A percentile compares a stretch with the other conserved stretches of the same genome.
Conservation (phyloP, 352 stramenopile genomes). For the Pythium myriotylum region DNA sequence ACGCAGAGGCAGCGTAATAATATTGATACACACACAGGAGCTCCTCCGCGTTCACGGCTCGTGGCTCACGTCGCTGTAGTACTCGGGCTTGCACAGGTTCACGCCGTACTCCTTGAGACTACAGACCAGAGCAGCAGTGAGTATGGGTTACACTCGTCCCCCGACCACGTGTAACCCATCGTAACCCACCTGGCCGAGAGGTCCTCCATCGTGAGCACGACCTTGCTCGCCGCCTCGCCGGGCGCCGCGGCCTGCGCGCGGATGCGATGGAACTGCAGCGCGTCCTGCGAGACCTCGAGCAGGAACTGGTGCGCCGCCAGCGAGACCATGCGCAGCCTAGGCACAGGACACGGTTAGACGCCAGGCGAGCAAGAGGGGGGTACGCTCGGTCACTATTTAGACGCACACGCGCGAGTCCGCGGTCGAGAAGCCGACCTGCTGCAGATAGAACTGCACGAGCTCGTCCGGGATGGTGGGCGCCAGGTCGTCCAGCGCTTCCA, state of each 20-base stretch:
- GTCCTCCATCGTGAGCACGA: constrained; percentile 78
- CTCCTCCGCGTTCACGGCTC: constrained; percentile 1
- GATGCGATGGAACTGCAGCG: constrained; percentile 81
- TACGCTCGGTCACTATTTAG: too few relatives aligned
- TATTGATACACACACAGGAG: too few relatives aligned
- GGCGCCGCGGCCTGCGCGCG: constrained; percentile 33
- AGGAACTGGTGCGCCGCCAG: constrained; percentile 82
- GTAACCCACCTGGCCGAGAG: constrained; percentile 48
- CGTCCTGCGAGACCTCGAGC: constrained; percentile 75
- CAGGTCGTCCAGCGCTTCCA: constrained; percentile 63
- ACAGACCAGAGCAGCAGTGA: too few relatives aligned
- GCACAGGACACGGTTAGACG: neutral
- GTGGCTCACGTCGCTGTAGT: constrained; percentile 59
- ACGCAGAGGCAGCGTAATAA: too few relatives aligned
- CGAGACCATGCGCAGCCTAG: constrained; percentile 64
- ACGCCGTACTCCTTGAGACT: constrained; percentile 83
- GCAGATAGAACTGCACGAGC: constrained; percentile 76
- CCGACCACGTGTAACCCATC: constrained; percentile 10
- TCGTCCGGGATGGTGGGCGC: constrained; percentile 74
- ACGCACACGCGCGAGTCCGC: constrained; percentile 73
- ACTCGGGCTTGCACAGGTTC: constrained; percentile 82
- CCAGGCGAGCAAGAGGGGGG: too few relatives aligned
- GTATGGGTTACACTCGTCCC: constrained; percentile 65
- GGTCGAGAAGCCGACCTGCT: constrained; percentile 66
- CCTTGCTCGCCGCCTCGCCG: constrained; percentile 18